Conservation (phyloP, 164 flowering plant species). For the Akebia trifoliata region DNA sequence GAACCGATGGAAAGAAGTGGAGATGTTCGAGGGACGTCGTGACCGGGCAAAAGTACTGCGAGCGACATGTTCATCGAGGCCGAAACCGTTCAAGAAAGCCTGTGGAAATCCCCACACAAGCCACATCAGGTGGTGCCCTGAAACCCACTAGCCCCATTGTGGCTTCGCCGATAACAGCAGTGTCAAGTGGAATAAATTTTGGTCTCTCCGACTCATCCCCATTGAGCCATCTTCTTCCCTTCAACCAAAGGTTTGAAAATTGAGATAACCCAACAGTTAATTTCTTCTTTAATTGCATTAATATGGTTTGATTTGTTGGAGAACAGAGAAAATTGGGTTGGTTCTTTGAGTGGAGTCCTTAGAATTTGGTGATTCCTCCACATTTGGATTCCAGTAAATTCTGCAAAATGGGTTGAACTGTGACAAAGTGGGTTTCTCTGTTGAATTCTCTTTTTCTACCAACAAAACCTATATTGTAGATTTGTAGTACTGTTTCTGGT, state of each 20-base stretch:
- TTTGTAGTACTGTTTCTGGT: too few species aligned
- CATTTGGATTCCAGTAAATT: too few species aligned
- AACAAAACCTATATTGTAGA: too few species aligned
- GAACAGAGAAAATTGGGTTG: too few species aligned
- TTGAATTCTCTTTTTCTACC: too few species aligned
- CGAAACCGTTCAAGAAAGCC: constrained; percentile 99
- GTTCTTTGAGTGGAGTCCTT: too few species aligned
- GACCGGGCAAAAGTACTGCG: constrained; percentile 74
- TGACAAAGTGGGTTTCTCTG: too few species aligned
- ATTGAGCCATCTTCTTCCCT: constrained; percentile 43
- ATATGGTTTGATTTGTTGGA: too few species aligned
- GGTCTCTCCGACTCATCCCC: constrained; percentile 26
- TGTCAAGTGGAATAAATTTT: constrained; percentile 23
- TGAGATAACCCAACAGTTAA: background rate
- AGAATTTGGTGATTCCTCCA: too few species aligned
- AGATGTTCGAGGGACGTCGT: constrained; percentile 85
- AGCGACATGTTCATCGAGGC: constrained; percentile 90
- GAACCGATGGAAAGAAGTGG: constrained; percentile 94
- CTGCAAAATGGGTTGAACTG: too few species aligned
- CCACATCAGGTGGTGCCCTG: constrained; percentile 13
- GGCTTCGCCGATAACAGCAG: constrained; percentile 19
- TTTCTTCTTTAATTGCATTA: too few species aligned
- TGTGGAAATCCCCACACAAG: constrained; percentile 59
- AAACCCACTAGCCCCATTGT: background rate
- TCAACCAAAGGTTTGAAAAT: constrained; percentile 14